These are phyloP conservation scores for Diutina pseudorugosa DNA, from an alignment of 1,139 yeast species.

Conservation along the genomic window DNA sequence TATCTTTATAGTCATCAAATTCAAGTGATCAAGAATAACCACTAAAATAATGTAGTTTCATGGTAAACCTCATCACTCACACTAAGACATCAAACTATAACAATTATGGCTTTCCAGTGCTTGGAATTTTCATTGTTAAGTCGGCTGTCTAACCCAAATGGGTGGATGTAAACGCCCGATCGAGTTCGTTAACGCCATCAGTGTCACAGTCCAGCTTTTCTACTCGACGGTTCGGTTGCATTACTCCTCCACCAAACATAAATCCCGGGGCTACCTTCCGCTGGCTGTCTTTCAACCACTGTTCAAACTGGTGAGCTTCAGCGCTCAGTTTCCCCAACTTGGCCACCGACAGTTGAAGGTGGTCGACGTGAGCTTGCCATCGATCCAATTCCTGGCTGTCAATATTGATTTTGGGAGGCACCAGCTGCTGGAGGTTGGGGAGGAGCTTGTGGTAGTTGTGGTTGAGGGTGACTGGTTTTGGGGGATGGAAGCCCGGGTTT, in stretches of 20 bases:
- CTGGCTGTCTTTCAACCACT: not conserved
- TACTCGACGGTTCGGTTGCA: not conserved
- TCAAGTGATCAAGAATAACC: no score
- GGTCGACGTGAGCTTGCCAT: not conserved
- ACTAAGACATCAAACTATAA: no score
- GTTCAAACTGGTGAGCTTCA: not conserved
- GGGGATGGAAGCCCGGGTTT: not conserved
- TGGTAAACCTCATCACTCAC: no score
- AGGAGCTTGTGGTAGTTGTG: not conserved
- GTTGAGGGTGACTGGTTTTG: not conserved
- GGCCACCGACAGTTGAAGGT: not conserved
- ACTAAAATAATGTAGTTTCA: no score
- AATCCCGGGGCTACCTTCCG: not conserved
- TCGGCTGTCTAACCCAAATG: no score
- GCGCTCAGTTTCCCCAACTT: not conserved
- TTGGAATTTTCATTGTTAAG: no score
- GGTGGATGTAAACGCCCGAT: not conserved
- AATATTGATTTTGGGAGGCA: not conserved
- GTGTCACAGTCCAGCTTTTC: not conserved
- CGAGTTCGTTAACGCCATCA: not conserved
- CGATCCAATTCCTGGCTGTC: not conserved
- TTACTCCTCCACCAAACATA: slow-evolving; percentile 2
- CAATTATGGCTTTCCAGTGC: no score
- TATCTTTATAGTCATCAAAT: no score
- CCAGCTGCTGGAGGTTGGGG: not conserved